Base-by-base conservation (phyloP, 148 eudicot genomes). In the Dysphania ambrosioides region DNA sequence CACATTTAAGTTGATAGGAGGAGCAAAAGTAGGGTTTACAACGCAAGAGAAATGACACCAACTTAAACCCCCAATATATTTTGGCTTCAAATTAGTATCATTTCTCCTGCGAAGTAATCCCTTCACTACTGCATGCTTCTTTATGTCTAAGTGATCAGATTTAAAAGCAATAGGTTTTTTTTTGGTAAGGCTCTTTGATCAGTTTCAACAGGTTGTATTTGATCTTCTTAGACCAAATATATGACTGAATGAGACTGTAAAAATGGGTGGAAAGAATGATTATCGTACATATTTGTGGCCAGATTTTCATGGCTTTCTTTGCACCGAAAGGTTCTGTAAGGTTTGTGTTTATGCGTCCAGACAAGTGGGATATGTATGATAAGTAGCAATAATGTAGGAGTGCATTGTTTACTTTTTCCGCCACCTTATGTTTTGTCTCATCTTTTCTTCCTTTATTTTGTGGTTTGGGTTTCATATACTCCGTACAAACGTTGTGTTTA, bases 41-140 rank as follows among this genome's bases (percentile, higher is more conserved):
- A 13, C 9, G 18, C 64, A 60, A 60, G 64, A 60, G 64, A 60
- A 60, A 60, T 60, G 64, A 60, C 29, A 47, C 53, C 53, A 47
- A 47, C 5, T 47, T 47, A 16, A 47, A 47, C 53, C 16, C 18
- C n/a, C n/a, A n/a, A n/a, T n/a, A n/a, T n/a, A 47, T 2, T 44
- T 11, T 44, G 51, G 51, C 15, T 59, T 59, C 64, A 59, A 59
- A 27, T 60, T n/a, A 4, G 64, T 5, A 60, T 60, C 64, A 27
- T 60, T 34, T n/a, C 64, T 60, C 64, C 64, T 60, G 64, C 35
- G 64, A 21, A 60, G 64, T 60, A 60, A 60, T 27, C 35, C 64
- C 29, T 29, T 27, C 64, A 60, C 21, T 60, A 9, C 64, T 60
- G 16, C n/a, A n/a, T n/a, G n/a, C 64, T 60, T 60, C 19, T 27